Base-by-base conservation (phyloP, 2,329 filamentous ascomycete genomes). In the Ophiocordyceps robertsii region DNA sequence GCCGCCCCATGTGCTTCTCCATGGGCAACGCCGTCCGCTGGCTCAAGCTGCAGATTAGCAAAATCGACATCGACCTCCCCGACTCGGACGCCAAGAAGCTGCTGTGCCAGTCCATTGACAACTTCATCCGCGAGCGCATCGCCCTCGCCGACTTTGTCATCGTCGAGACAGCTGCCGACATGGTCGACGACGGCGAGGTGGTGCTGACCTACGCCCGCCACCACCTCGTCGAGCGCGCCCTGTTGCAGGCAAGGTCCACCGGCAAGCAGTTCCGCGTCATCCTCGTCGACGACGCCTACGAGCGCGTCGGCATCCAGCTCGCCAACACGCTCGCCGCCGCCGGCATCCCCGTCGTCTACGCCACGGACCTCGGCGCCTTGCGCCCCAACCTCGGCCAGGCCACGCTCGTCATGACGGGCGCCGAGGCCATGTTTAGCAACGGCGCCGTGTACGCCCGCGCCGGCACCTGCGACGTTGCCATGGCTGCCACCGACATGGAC, bases 21-120 rank as follows among this genome's bases (percentile, higher is more conserved):
- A 95, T 96, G 81, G 92, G 92, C 46, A 98, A 96, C 60, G 88
- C 88, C 31, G 94, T 98, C 57, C 79, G 92, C 43, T 90, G 88
- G 72, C 73, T 98, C 40, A 98, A 98, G 68, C 77, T 95, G 39
- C 79, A 87, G 55, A 90, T 98, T 57, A 84, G 86, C 54, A 87
- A 87, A 52, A 81, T 95, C 45, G 88, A 95, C 54, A 87, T 90
- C 35, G 84, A 89, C 52, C 76, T 82, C 2, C 79, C 85, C 29
- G 90, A 98, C 58, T 67, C 77, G 17, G 79, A 85, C 39, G 89
- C 89, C 24, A 95, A 95, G 65, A 73, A 80, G 44, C 69, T 79
- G 24, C 74, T 98, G 12, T 79, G 81, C 56, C 76, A 83, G 39
- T 78, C 80, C 50, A 94, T 98, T 53, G 89, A 96, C 63, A 77